Base-by-base conservation (phyloP, 768 basidiomycete genomes). In the Rickenella mellea region DNA sequence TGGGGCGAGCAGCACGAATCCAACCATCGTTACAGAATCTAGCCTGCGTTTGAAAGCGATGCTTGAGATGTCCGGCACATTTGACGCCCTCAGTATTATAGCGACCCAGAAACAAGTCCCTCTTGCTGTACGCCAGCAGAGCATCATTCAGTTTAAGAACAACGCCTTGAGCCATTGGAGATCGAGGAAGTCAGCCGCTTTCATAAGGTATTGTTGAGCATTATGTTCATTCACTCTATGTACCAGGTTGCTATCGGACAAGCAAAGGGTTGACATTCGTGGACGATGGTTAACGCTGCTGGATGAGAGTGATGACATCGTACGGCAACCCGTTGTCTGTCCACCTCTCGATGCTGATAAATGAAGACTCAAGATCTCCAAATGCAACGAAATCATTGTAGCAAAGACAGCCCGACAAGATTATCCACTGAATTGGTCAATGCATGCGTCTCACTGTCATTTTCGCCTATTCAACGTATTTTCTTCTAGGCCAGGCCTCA, bases 91-190 rank as follows among this genome's bases (percentile, higher is more conserved):
- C 37, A 76, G 84, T 50, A 73, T 80, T 49, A 86, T 90, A 57
- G 83, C 85, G 19, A 67, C 76, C 22, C 71, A 77, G 50, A 64
- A 61, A 48, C 59, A 68, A 2, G 58, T 80, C n/a, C 80, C 84
- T 11, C 58, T 83, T 27, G 64, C 64, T 12, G 72, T 91, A 39
- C 77, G 90, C 30, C 74, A 84, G 50, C 84, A 86, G 57, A 78
- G 83, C 20, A 86, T 89, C 48, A 83, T 93, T 42, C 88, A 90
- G 54, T 84, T 92, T 66, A 93, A 93, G 64, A 93, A 92, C 51
- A 70, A 72, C 1, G 80, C 79, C 2, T 58, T 80, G 3, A 63
- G 63, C 38, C 80, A 86, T 53, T 94, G 91, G 91, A 70, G 74
- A 55, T 81, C 80, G 25, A 65, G 80, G 64, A 87, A 78, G 88